Evolutionary conservation across 257 asterid species (phyloP), one percentile per base, ranked within the genome.

Genomic region (Lycium barbarum): DNA sequence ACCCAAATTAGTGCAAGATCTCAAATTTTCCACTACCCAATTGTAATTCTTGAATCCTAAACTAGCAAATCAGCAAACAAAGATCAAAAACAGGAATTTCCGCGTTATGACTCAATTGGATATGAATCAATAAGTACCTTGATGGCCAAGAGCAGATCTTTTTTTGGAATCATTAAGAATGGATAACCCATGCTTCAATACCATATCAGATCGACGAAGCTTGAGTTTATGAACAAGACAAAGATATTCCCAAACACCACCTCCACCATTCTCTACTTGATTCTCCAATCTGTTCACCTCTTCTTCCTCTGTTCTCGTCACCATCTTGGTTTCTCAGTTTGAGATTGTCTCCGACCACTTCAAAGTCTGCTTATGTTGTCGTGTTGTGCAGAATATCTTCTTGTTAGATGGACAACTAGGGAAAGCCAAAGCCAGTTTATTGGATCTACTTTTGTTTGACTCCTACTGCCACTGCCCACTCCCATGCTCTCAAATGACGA

Each of bases 201-300:
- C 99, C 88, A 84, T 92, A 85, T 95, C 95, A 45, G 98, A 89
- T 85, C 97, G 94, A 85, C 99, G 97, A 80, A 95, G 97, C 93
- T 94, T 96, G 72, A 95, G 98, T 88, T 95, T 96, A 84, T 95
- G 87, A 65, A 93, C 96, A 80, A 96, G 98, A 88, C 92, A 92
- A 14, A 96, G 98, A 86, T 96, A 96, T 83, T 95, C 98, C 99
- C 98, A 96, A 76, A 90, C 95, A 84, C 98, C 99, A 6, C 98
- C 99, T 22, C 99, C 99, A 63, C 98, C 97, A 84, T 94, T 94
- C 81, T 96, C 98, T 66, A 95, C 98, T 93, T 96, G 98, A 83
- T 61, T 91, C 90, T 95, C 99, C 97, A 95, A 91, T 90, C 95
- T 92, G 82, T 92, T 90, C 82, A 92, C 93, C 83, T 89, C 92